These are phyloP conservation scores for Crucibulum cyathiforme DNA, from an alignment of 1,284 basidiomycete genomes.

Conservation along the genomic window DNA sequence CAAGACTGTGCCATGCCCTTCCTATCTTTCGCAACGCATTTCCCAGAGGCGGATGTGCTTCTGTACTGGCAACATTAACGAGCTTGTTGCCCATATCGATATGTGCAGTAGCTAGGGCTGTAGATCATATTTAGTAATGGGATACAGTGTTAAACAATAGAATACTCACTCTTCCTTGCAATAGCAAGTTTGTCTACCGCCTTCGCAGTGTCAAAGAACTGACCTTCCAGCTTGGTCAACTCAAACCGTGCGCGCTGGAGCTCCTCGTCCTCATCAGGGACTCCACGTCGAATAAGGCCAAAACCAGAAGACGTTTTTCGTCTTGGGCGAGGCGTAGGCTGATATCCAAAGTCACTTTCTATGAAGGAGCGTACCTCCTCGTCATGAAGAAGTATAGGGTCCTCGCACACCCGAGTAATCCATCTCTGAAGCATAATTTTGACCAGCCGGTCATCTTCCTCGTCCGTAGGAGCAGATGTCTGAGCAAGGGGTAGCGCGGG, in stretches of 20 bases:
- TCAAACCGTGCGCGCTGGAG: conserved; percentile 89
- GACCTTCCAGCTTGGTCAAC: conserved; percentile 86
- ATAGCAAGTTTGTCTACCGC: conserved; percentile 84
- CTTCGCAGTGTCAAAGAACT: conserved; percentile 89
- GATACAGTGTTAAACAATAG: conserved; percentile 3
- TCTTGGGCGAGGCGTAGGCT: conserved; percentile 77
- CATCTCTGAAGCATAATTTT: conserved; percentile 92
- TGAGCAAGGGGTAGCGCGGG: conserved; percentile 90
- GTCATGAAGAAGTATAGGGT: conserved; percentile 83
- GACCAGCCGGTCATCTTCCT: conserved; percentile 94
- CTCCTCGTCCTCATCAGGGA: conserved; percentile 86
- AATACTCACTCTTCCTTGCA: conserved; percentile 71
- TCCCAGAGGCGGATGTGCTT: conserved; percentile 81
- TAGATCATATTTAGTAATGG: background rate
- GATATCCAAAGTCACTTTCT: conserved; percentile 95
- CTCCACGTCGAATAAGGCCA: conserved; percentile 69
- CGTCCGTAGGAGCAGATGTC: conserved; percentile 92
- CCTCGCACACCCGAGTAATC: conserved; percentile 89
- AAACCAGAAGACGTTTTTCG: conserved; percentile 74
- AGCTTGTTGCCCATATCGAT: conserved; percentile 90
- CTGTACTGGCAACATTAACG: conserved; percentile 86
- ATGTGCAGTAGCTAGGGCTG: conserved; percentile 78
- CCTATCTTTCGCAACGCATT: conserved; percentile 85
- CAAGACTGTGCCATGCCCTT: conserved; percentile 81
- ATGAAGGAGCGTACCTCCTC: conserved; percentile 93